Evolutionary conservation across 1,284 basidiomycete genomes (phyloP).

Genomic region (Puccinia coronata): DNA sequence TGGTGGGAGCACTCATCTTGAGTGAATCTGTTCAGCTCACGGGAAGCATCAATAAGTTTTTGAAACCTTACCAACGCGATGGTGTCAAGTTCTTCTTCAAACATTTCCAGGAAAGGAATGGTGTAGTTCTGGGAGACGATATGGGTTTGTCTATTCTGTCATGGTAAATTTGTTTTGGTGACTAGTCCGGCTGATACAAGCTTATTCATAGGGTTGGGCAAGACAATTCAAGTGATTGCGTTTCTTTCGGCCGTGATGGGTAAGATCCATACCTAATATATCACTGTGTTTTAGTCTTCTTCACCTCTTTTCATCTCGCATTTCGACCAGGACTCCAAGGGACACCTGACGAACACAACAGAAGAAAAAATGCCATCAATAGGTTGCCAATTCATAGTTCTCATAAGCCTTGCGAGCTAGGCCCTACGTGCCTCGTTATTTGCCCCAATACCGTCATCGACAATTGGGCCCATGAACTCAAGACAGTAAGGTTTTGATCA

Average conservation of each 20-base stretch:
- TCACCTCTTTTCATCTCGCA: background rate
- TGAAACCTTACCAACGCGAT: conserved; percentile 47
- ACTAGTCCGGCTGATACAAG: background rate
- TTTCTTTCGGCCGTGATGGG: conserved; percentile 45
- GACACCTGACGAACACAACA: conserved; percentile 25
- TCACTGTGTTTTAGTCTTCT: background rate
- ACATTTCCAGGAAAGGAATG: conserved; percentile 27
- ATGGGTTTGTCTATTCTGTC: conserved; percentile 39
- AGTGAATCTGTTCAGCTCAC: conserved; percentile 13
- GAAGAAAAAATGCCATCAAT: conserved; percentile 33
- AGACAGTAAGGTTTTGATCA: conserved; percentile 20
- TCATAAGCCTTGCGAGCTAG: conserved; percentile 31
- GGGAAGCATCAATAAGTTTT: conserved; percentile 39
- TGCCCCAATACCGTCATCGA: conserved; percentile 48
- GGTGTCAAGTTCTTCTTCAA: conserved; percentile 46
- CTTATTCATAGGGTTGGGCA: conserved; percentile 26
- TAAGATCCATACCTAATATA: background rate
- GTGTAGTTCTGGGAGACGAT: conserved; percentile 42
- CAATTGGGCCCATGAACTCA: conserved; percentile 40
- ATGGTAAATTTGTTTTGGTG: background rate
- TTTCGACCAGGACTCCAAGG: conserved; percentile 25
- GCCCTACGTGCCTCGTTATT: conserved; percentile 45
- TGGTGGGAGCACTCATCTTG: conserved; percentile 11
- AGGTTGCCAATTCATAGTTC: background rate
- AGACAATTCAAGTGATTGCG: conserved; percentile 48